Evolutionary conservation across 2,329 filamentous ascomycete species (phyloP).

Genomic region (Epichloe baconii): DNA sequence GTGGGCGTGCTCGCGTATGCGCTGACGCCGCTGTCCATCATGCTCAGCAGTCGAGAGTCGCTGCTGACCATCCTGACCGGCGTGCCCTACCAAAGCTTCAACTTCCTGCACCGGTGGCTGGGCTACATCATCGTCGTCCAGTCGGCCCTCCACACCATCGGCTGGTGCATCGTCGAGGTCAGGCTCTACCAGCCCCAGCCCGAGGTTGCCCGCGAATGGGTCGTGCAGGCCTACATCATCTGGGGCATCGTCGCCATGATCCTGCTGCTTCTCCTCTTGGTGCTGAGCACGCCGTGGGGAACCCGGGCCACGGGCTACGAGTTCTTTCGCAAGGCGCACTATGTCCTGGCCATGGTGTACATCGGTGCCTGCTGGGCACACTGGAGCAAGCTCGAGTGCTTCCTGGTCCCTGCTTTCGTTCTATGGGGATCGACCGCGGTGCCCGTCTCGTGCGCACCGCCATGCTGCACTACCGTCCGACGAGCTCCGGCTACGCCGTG

Average conservation of each 20-base stretch:
- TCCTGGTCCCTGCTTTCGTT: slow-evolving; percentile 51
- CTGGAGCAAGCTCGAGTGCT: slow-evolving; percentile 55
- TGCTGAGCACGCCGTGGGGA: slow-evolving; percentile 41
- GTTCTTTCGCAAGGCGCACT: slow-evolving; percentile 63
- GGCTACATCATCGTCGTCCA: slow-evolving; percentile 62
- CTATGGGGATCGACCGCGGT: slow-evolving; percentile 53
- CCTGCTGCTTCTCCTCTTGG: slow-evolving; percentile 46
- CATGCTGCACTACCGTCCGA: slow-evolving; percentile 46
- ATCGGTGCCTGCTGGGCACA: slow-evolving; percentile 66
- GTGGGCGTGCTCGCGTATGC: slow-evolving; percentile 61
- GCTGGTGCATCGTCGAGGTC: slow-evolving; percentile 55
- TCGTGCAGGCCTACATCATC: slow-evolving; percentile 54
- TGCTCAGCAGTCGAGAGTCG: slow-evolving; percentile 56
- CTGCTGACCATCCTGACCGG: slow-evolving; percentile 58
- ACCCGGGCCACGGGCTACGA: slow-evolving; percentile 62
- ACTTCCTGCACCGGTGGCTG: slow-evolving; percentile 65
- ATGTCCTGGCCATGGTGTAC: slow-evolving; percentile 60
- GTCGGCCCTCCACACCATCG: slow-evolving; percentile 54
- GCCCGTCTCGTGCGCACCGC: slow-evolving; percentile 44
- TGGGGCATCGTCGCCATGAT: slow-evolving; percentile 60
- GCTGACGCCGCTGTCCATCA: slow-evolving; percentile 55
- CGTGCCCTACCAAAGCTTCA: slow-evolving; percentile 63
- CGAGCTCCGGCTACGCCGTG: slow-evolving; percentile 23
- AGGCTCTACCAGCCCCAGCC: slow-evolving; percentile 62
- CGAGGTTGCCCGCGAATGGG: slow-evolving; percentile 38